Evolutionary conservation across 495 filamentous ascomycete genomes (phyloP).

Genomic region (Xylaria nigripes): DNA sequence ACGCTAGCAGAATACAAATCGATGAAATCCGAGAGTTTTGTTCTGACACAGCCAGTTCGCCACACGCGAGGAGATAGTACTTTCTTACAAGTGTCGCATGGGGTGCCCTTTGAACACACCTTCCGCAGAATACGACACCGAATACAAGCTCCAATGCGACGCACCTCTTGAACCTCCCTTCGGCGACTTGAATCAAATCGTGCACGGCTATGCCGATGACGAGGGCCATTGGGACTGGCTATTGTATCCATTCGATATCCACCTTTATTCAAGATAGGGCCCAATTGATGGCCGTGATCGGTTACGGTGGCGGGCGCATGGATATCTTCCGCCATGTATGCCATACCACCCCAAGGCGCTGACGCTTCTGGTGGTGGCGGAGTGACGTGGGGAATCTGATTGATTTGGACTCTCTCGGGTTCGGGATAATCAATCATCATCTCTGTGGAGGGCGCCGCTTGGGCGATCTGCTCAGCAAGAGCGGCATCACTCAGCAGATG

Average conservation of each 20-base stretch:
- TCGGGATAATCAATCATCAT: constrained; percentile 22
- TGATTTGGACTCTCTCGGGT: constrained; percentile 10
- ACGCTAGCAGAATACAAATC: constrained; percentile 64
- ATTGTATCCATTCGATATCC: constrained; percentile 36
- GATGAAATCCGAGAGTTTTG: constrained; percentile 64
- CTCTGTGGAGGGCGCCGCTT: constrained; percentile 13
- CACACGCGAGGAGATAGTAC: constrained; percentile 72
- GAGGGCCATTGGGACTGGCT: constrained; percentile 22
- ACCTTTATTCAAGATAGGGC: constrained; percentile 26
- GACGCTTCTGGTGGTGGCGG: constrained; percentile 7
- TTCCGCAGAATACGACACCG: constrained; percentile 83
- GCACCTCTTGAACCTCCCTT: constrained; percentile 71
- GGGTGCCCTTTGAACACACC: constrained; percentile 71
- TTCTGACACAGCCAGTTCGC: constrained; percentile 71
- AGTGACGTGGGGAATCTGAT: not conserved
- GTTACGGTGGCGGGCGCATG: constrained; percentile 22
- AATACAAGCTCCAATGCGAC: constrained; percentile 76
- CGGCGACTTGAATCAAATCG: constrained; percentile 60
- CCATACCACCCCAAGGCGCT: constrained; percentile 36
- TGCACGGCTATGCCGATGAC: constrained; percentile 45
- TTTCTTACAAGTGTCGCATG: constrained; percentile 70
- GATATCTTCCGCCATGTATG: constrained; percentile 32
- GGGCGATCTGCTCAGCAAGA: constrained; percentile 17
- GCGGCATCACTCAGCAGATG: constrained; percentile 35
- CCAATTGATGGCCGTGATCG: constrained; percentile 17